Evolutionary conservation across 1,284 basidiomycete species (phyloP).

Genomic region (Entoloma clypeatum): DNA sequence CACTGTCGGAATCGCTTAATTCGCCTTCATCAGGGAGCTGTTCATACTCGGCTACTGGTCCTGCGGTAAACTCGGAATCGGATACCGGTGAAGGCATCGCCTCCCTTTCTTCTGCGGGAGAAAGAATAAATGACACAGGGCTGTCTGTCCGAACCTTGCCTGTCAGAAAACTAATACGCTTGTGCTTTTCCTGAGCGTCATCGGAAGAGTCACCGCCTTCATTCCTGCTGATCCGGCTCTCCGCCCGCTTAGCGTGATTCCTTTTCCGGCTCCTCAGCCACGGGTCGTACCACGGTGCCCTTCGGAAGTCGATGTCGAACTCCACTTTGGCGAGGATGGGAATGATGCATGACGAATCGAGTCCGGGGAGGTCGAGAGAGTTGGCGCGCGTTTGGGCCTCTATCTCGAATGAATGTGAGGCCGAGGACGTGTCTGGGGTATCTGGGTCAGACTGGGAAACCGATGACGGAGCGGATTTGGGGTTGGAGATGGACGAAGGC

Average conservation of each 20-base stretch:
- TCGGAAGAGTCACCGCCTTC: constrained; percentile 21
- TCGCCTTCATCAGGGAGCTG: constrained; percentile 28
- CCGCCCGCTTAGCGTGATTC: constrained; percentile 53
- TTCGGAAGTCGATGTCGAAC: constrained; percentile 76
- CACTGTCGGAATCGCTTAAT: constrained; percentile 28
- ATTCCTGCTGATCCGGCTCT: constrained; percentile 34
- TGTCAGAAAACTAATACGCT: constrained; percentile 50
- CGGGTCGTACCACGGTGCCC: constrained; percentile 76
- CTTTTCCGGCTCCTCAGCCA: constrained; percentile 66
- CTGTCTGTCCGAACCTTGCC: constrained; percentile 43
- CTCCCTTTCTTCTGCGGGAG: constrained; percentile 23
- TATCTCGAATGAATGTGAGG: constrained; percentile 23
- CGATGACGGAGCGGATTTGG: constrained; percentile 45
- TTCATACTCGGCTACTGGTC: constrained; percentile 24
- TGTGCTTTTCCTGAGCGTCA: constrained; percentile 26
- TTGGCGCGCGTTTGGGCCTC: constrained; percentile 43
- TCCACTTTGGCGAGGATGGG: constrained; percentile 85
- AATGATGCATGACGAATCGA: constrained; percentile 59
- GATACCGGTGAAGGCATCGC: constrained; percentile 11
- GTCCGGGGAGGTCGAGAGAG: constrained; percentile 60
- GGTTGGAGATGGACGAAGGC: constrained; percentile 41
- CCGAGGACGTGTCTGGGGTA: constrained; percentile 55
- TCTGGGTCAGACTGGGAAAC: constrained; percentile 41
- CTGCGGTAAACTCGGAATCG: constrained; percentile 15
- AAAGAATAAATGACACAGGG: constrained; percentile 26